A percentile compares a stretch with the other conserved stretches of the same genome.
These are phyloP conservation scores for Aspergillus carbonarius DNA, from an alignment of 2,329 filamentous ascomycete species.

Conservation along the genomic window DNA sequence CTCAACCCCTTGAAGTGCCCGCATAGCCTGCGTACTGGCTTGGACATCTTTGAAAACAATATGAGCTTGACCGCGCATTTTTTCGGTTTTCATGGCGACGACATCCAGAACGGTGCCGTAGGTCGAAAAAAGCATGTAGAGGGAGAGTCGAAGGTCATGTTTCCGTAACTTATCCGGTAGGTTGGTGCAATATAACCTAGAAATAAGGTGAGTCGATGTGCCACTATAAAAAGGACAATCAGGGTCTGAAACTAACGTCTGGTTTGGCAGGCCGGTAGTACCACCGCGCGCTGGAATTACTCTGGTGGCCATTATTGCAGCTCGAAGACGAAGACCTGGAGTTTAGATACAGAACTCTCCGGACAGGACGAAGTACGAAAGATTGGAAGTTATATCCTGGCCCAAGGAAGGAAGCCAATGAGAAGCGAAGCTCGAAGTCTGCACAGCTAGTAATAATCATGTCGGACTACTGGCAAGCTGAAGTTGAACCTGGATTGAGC, in stretches of 20 bases:
- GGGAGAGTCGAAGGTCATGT: slow-evolving; percentile 75
- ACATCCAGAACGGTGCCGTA: slow-evolving; percentile 92
- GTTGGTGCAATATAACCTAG: slow-evolving; percentile 83
- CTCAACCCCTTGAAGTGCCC: slow-evolving; percentile 78
- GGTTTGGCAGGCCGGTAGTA: slow-evolving; percentile 65
- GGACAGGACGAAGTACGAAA: background rate
- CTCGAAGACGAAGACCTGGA: background rate
- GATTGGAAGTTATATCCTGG: background rate
- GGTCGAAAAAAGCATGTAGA: slow-evolving; percentile 93
- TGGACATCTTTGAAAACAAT: slow-evolving; percentile 87
- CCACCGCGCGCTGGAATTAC: slow-evolving; percentile 42
- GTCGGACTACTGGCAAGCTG: background rate
- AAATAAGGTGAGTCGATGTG: slow-evolving; percentile 22
- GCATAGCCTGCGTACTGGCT: slow-evolving; percentile 90
- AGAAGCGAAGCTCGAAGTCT: background rate
- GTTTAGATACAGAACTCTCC: background rate
- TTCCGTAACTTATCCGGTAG: slow-evolving; percentile 90
- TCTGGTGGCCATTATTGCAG: slow-evolving; percentile 38
- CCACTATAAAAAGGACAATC: slow-evolving; percentile 1
- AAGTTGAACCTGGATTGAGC: background rate
- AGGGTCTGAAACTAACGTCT: slow-evolving; percentile 60
- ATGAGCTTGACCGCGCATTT: slow-evolving; percentile 96
- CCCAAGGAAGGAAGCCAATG: background rate
- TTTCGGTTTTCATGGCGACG: slow-evolving; percentile 80
- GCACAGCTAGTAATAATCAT: background rate